Base-by-base conservation (phyloP, 768 basidiomycete genomes). In the Lactifluus rugatus region DNA sequence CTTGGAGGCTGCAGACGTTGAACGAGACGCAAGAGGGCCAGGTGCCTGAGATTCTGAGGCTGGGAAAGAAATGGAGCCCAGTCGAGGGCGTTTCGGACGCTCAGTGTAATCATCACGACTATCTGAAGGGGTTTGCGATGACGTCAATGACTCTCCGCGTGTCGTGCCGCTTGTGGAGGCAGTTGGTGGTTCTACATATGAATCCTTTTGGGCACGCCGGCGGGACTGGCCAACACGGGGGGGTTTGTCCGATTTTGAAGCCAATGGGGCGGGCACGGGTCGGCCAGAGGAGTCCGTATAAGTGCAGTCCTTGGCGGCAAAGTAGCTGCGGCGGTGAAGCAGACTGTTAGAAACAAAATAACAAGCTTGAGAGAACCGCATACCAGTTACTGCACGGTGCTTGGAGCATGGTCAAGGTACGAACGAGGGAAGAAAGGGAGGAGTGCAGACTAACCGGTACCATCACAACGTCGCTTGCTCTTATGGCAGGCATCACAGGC, bases 401-500 rank as follows among this genome's bases (percentile, higher is more conserved):
- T 87, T 70, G 48, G 65, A 53, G 61, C 54, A 64, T 21, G 52
- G 52, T 54, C 44, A 48, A 21, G 49, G 52, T 7, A 34, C n/a
- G 28, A 16, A 58, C 6, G 23, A 48, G 28, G 34, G 62, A 51
- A 56, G 47, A 45, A 19, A 54, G 39, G 51, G 26, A 23, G 47
- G 19, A 28, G 49, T 32, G 54, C 56, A 50, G 74, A 82, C 58
- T 60, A 23, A 85, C 86, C 83, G 60, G 85, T 87, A 32, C 87
- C 87, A 71, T 89, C 87, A 71, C 88, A 90, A 48, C 88, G 81
- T 25, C 89, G 81, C 68, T 91, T 91, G 72, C 82, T 84, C 70
- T 86, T 88, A 68, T 91, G 89, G 69, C 89, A 91, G 53, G 85
- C 84, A 70, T 89, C 85, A 71, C 89, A 90, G 49, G 89, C 78